Evolutionary conservation across 352 stramenopile genomes (phyloP).

Genomic region (Globisporangium paddicum): DNA sequence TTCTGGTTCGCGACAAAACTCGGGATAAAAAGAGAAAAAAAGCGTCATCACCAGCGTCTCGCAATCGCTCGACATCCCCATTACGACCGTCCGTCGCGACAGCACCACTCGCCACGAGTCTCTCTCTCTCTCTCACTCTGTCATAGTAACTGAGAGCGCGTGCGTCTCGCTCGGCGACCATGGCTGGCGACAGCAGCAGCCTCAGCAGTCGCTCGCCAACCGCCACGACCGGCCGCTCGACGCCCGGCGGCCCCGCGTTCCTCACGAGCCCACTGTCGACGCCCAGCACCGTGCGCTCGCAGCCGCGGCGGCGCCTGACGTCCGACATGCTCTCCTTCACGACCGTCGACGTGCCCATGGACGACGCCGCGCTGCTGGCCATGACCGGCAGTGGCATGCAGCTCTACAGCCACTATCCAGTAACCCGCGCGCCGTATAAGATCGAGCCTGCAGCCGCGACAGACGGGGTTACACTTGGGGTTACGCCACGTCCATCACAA

Average conservation of each 20-base stretch:
- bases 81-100: not conserved
- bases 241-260: too few species aligned
- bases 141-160: not conserved
- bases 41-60: not conserved
- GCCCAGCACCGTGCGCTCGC: not conserved
- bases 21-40: not conserved
- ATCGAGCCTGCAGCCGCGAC: constrained; percentile 1
- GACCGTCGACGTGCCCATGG: constrained; percentile 25
- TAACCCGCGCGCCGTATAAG: not conserved
- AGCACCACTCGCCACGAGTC: not conserved
- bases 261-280: not conserved
- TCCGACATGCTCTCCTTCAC: constrained; percentile 55
- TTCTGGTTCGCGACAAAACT: not conserved
- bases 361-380: constrained; percentile 3
- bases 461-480: not conserved
- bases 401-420: not conserved
- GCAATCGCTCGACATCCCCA: not conserved
- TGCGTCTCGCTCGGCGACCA: not conserved
- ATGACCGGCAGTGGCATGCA: constrained; percentile 1
- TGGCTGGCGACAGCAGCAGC: not conserved
- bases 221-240: not conserved
- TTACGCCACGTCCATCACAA: not conserved
- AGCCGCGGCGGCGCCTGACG: constrained; percentile 19
- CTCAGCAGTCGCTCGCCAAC: constrained; percentile 2
- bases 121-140: not conserved